These are phyloP conservation scores for Aspergillus sp. DNA, from an alignment of 2,329 filamentous ascomycete species.

Conservation along the genomic window DNA sequence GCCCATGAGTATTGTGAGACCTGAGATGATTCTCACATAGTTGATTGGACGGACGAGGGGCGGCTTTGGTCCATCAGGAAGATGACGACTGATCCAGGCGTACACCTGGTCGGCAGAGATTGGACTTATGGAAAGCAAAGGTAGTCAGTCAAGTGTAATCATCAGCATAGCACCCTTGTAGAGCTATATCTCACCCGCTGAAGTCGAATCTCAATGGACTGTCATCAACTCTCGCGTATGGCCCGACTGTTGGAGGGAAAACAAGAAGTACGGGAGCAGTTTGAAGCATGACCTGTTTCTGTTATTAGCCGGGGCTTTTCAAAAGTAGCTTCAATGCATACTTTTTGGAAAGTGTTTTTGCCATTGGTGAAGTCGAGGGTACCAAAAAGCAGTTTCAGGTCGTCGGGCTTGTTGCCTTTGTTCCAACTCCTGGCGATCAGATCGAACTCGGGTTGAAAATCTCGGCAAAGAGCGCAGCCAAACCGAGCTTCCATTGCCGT, in stretches of 20 bases:
- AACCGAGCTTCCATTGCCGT: constrained; percentile 85
- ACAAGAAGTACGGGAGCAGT: constrained; percentile 88
- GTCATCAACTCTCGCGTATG: constrained; percentile 70
- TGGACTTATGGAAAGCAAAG: constrained; percentile 54
- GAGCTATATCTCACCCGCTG: constrained; percentile 65
- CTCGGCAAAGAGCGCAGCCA: constrained; percentile 82
- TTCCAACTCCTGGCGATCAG: constrained; percentile 83
- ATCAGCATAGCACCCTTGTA: not conserved
- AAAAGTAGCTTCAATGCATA: constrained; percentile 49
- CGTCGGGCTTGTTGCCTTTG: constrained; percentile 71
- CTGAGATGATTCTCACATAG: constrained; percentile 74
- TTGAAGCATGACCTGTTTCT: constrained; percentile 79
- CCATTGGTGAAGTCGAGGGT: constrained; percentile 89
- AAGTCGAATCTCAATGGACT: constrained; percentile 86
- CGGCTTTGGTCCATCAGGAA: constrained; percentile 78
- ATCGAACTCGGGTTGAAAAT: constrained; percentile 95
- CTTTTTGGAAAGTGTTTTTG: constrained; percentile 82
- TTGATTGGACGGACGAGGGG: constrained; percentile 83
- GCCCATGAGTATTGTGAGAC: constrained; percentile 71
- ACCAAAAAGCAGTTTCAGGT: constrained; percentile 69
- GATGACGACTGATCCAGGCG: constrained; percentile 75
- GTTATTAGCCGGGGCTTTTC: constrained; percentile 16
- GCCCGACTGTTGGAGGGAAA: constrained; percentile 83
- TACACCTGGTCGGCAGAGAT: constrained; percentile 78
- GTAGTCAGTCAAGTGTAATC: not conserved